Conservation (phyloP, 768 basidiomycete genomes). For the Fistulinella prunicolor region DNA sequence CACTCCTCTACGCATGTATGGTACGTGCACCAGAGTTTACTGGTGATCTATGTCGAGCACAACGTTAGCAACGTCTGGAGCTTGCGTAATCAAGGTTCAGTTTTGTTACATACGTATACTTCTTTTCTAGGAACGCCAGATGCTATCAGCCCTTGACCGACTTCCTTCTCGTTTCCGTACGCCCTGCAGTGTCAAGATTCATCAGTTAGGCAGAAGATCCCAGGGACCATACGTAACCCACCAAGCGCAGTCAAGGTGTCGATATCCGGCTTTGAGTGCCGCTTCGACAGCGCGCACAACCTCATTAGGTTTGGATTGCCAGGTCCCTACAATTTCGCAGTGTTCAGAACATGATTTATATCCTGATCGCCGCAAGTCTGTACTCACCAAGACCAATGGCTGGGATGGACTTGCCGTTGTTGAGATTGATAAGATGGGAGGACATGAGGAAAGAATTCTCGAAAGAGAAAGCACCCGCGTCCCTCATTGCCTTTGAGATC, state of each 20-base stretch:
- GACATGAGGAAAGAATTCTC: constrained; percentile 26
- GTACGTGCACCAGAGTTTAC: constrained; percentile 67
- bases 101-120: constrained; percentile 48
- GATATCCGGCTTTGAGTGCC: constrained; percentile 77
- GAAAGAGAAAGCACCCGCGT: constrained; percentile 1
- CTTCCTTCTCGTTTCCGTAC: constrained; percentile 78
- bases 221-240: constrained; percentile 15
- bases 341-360: neutral
- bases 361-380: constrained; percentile 24
- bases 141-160: constrained; percentile 74
- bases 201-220: constrained; percentile 16
- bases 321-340: constrained; percentile 53
- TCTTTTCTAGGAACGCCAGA: constrained; percentile 77
- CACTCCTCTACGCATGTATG: constrained; percentile 71
- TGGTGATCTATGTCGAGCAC: constrained; percentile 50
- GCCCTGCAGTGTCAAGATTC: constrained; percentile 36
- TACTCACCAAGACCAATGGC: constrained; percentile 54
- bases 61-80: neutral
- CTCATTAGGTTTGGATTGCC: constrained; percentile 74
- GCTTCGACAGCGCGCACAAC: constrained; percentile 67
- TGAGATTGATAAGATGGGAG: constrained; percentile 54
- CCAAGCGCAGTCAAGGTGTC: constrained; percentile 72
- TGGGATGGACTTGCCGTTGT: constrained; percentile 56
- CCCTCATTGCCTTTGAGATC: neutral
- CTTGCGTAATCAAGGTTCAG: neutral